Evolutionary conservation across 2,329 filamentous ascomycete species (phyloP).

Genomic region (Ophiocordyceps sinensis): DNA sequence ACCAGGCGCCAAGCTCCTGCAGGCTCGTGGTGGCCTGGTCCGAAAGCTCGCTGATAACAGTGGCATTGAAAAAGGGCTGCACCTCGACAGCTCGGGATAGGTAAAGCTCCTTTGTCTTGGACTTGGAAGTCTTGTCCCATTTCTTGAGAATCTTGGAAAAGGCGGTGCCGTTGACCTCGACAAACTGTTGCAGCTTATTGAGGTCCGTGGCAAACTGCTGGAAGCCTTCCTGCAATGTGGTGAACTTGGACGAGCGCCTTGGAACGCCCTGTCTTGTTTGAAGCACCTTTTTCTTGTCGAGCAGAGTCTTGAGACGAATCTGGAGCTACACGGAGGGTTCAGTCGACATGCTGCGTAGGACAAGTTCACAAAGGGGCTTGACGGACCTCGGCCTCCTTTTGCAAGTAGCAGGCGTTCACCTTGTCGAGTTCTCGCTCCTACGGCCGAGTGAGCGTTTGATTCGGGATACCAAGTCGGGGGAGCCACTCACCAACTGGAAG

Average conservation of each 20-base stretch:
- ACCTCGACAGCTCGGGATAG: conserved; percentile 92
- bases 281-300: conserved; percentile 89
- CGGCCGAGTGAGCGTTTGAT: not conserved
- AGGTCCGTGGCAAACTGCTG: conserved; percentile 94
- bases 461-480: not conserved
- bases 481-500: conserved; percentile 67
- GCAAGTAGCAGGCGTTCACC: conserved; percentile 93
- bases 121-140: conserved; percentile 99
- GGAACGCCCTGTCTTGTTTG: conserved; percentile 70
- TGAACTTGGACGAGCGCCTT: conserved; percentile 83
- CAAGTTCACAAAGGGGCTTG: not conserved
- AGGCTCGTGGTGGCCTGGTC: conserved; percentile 95
- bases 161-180: conserved; percentile 93
- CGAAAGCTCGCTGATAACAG: conserved; percentile 90
- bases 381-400: conserved; percentile 91
- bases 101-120: conserved; percentile 94
- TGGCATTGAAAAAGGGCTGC: conserved; percentile 94
- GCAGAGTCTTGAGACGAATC: conserved; percentile 75
- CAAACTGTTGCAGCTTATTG: conserved; percentile 96
- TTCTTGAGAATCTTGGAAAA: conserved; percentile 99
- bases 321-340: conserved; percentile 51
- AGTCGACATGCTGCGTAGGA: not conserved
- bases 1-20: conserved; percentile 90
- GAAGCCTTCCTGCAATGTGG: conserved; percentile 89
- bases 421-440: conserved; percentile 97